Conservation (phyloP, 768 basidiomycete genomes). For the Tylopilus vinaceipallidus region DNA sequence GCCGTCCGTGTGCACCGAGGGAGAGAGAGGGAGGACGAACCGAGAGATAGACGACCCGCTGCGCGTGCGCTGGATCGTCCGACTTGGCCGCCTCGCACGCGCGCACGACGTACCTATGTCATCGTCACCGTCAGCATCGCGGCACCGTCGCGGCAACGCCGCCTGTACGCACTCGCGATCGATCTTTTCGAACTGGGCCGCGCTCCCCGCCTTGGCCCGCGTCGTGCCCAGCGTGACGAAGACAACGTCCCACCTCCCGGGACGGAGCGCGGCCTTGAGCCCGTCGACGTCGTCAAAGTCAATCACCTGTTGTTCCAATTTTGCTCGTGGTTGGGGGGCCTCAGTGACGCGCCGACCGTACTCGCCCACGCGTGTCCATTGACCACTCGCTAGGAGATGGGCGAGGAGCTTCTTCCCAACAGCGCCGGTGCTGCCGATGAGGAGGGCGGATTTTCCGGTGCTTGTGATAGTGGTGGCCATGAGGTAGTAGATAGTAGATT, state of each 20-base stretch:
- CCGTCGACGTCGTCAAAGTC: conserved; percentile 66
- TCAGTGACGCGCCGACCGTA: conserved; percentile 65
- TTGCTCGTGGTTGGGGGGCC: conserved; percentile 40
- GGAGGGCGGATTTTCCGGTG: conserved; percentile 48
- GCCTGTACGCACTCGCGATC: conserved; percentile 59
- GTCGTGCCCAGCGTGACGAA: conserved; percentile 77
- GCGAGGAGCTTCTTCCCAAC: conserved; percentile 59
- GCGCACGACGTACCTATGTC: conserved; percentile 64
- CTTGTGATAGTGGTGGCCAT: conserved; percentile 1
- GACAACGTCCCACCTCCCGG: conserved; percentile 70
- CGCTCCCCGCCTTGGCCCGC: conserved; percentile 55
- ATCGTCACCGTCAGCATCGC: not conserved
- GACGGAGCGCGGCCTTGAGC: conserved; percentile 40
- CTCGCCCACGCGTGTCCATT: conserved; percentile 62
- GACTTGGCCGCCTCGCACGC: conserved; percentile 65
- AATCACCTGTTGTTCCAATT: conserved; percentile 64
- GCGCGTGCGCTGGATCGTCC: conserved; percentile 42
- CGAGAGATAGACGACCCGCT: conserved; percentile 70
- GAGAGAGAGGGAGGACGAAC: conserved; percentile 26
- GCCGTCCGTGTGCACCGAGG: not conserved
- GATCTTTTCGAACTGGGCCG: conserved; percentile 69
- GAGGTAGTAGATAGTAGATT: too few relatives aligned
- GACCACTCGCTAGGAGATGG: conserved; percentile 55
- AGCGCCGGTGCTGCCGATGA: conserved; percentile 75
- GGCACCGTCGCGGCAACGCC: too few relatives aligned